Evolutionary conservation across 176 grass and related monocot genomes (phyloP).

Genomic region (Aegilops bicornis): DNA sequence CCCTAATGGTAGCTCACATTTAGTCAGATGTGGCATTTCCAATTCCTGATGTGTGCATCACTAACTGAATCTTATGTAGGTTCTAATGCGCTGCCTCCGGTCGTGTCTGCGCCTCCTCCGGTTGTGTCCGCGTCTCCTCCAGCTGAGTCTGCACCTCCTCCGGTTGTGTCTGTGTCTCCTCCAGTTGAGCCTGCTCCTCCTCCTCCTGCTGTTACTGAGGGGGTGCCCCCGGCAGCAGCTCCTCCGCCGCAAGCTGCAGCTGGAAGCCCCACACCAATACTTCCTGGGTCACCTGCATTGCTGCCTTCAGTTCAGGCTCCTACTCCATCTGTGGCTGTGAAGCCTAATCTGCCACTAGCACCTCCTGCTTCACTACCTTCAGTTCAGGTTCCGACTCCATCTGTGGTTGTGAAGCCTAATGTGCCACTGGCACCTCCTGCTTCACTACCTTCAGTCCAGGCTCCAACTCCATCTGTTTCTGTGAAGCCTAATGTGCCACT

Average conservation of each 20-base stretch:
- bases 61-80: conserved; percentile 24
- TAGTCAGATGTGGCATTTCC: conserved; percentile 1
- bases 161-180: conserved; percentile 17
- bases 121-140: neutral
- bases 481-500: conserved; percentile 35
- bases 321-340: conserved; percentile 32
- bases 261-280: conserved; percentile 32
- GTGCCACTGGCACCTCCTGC: conserved; percentile 25
- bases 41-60: neutral
- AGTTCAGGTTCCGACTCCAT: conserved; percentile 45
- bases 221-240: conserved; percentile 16
- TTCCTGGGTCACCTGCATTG: conserved; percentile 54
- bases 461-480: conserved; percentile 36
- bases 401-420: conserved; percentile 33
- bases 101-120: neutral
- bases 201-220: conserved; percentile 23
- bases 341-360: conserved; percentile 29
- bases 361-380: conserved; percentile 41
- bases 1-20: conserved; percentile 38
- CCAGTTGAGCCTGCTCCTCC: neutral
- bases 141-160: conserved; percentile 18
- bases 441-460: conserved; percentile 40
- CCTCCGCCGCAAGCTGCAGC: conserved; percentile 33
- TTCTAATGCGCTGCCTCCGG: neutral
- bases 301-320: conserved; percentile 49